Base-by-base conservation (phyloP, 306 rosid species). In the Medicago ruthenica region DNA sequence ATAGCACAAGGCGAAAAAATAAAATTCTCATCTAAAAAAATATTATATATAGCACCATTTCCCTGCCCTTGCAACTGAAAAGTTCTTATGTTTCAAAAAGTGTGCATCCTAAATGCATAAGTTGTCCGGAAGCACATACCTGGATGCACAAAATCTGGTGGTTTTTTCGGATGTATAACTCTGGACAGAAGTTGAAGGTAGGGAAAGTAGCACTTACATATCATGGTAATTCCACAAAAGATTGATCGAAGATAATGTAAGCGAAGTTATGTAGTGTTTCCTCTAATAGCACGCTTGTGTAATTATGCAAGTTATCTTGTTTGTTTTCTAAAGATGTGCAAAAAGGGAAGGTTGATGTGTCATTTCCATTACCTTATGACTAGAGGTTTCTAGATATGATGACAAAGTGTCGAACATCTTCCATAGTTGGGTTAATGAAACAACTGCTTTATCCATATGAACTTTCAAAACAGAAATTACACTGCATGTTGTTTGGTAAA, bases 401-500 rank as follows among this genome's bases (percentile, higher is more conserved):
- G 34, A 67, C 2, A 3, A 15, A 16, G 18, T 16, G 31, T 55
- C 41, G 11, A 34, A 47, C 48, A 34, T 51, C 18, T 71, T 34
- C 63, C 74, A 70, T 47, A 69, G 24, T 21, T 21, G 24, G 24
- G 24, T 21, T 1, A 2, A 21, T n/a, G 24, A 21, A 21, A 21
- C 24, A 21, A 21, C 24, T 21, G 24, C 24, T 18, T 71, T 55
- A 13, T 55, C 21, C 41, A 39, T 39, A 15, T 72, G 22, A 55
- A 40, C 41, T 20, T 72, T 21, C 10, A 39, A 8, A 39, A 16
- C 65, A 39, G 27, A 20, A 13, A 20, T 40, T 20, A 31, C 34
- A 40, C 22, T 18, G 20, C 76, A 21, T 47, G 15, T 37, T 11
- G 71, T 61, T 74, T 61, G 60, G 61, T 44, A 61, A 18, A 60